phyloP scores from a whole-genome alignment of 805 yeast species.

The Candida coleopterorum region DNA sequence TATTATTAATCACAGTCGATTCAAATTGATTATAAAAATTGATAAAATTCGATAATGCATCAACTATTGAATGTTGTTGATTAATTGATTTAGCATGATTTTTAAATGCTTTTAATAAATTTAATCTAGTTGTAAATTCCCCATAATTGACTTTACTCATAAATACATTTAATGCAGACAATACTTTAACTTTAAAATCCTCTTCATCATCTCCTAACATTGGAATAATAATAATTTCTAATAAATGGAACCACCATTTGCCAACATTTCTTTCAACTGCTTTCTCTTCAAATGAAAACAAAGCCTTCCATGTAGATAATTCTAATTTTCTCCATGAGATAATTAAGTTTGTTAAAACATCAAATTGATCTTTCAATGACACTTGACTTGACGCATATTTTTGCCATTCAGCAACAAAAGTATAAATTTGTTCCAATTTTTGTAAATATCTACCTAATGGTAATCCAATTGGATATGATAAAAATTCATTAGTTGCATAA shows the following conservation, averaged over 20 bases:
- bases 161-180: slow-evolving; percentile 64
- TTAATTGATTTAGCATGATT: slow-evolving; percentile 41
- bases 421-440: slow-evolving; percentile 82
- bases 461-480: slow-evolving; percentile 54
- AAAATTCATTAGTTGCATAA: slow-evolving; percentile 61
- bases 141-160: slow-evolving; percentile 75
- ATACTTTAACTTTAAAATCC: slow-evolving; percentile 21
- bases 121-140: slow-evolving; percentile 58
- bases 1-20: slow-evolving; percentile 40
- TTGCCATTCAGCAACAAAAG: slow-evolving; percentile 87
- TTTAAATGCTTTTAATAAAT: slow-evolving; percentile 60
- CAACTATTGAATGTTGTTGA: slow-evolving; percentile 16
- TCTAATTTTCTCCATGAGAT: slow-evolving; percentile 91
- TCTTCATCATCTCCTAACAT: slow-evolving; percentile 32
- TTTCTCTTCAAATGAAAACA: slow-evolving; percentile 62
- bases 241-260: slow-evolving; percentile 89
- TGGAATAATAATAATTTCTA: slow-evolving; percentile 69
- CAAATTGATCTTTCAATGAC: slow-evolving; percentile 52
- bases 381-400: slow-evolving; percentile 80
- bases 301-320: slow-evolving; percentile 75
- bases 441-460: slow-evolving; percentile 76
- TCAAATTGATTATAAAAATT: slow-evolving; percentile 65
- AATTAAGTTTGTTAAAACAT: slow-evolving; percentile 59
- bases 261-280: slow-evolving; percentile 49
- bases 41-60: slow-evolving; percentile 54